Conservation (phyloP, 2,329 filamentous ascomycete species). For the Aureobasidium sp. region DNA sequence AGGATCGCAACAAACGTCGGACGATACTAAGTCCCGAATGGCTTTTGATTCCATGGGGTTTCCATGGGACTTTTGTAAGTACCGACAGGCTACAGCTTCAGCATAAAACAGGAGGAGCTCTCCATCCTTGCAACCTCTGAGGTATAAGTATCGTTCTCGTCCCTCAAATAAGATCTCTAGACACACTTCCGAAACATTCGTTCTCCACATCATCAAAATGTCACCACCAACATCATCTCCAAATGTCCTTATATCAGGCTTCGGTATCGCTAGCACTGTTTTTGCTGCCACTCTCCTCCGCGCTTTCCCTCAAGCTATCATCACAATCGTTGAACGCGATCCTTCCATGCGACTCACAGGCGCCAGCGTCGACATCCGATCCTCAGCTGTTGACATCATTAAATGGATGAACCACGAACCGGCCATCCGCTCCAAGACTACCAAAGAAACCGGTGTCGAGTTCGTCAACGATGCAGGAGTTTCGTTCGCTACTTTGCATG, state of each 20-base stretch:
- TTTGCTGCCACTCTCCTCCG: slow-evolving; percentile 29
- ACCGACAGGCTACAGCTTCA: too few relatives aligned
- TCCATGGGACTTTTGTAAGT: too few relatives aligned
- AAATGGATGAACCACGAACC: slow-evolving; percentile 27
- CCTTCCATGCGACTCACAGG: slow-evolving; percentile 24
- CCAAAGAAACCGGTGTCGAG: slow-evolving; percentile 24
- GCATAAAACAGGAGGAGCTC: too few relatives aligned
- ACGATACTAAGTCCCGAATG: too few relatives aligned
- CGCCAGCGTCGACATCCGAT: slow-evolving; percentile 29
- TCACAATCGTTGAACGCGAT: slow-evolving; percentile 30
- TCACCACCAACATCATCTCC: slow-evolving; percentile 8
- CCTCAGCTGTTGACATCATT: slow-evolving; percentile 27
- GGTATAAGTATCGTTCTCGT: too few relatives aligned
- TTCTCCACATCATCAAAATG: too few relatives aligned
- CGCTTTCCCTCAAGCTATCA: slow-evolving; percentile 22
- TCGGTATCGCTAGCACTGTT: slow-evolving; percentile 28
- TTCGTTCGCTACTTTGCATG: slow-evolving; percentile 23
- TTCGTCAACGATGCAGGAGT: slow-evolving; percentile 22
- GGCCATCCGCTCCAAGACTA: slow-evolving; percentile 21
- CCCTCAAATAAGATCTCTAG: too few relatives aligned
- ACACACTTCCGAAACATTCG: too few relatives aligned
- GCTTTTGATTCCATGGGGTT: too few relatives aligned
- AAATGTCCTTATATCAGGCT: slow-evolving; percentile 28
- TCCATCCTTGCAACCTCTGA: too few relatives aligned
- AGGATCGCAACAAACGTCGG: too few relatives aligned